phyloP scores from a whole-genome alignment of 495 filamentous ascomycete species.

The Immersiella caudata region DNA sequence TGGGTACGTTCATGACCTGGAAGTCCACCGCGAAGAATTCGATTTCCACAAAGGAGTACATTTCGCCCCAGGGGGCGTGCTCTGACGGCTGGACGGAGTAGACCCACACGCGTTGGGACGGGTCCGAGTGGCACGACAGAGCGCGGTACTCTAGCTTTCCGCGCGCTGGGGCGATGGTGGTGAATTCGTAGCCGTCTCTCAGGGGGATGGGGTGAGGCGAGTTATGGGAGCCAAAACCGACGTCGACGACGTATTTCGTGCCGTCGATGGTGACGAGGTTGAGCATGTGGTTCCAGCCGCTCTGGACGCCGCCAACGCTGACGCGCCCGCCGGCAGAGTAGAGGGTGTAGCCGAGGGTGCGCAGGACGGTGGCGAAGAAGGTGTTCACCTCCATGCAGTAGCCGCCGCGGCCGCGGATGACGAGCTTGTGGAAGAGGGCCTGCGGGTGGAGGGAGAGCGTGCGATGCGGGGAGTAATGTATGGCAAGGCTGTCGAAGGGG shows the following conservation, averaged over 20 bases:
- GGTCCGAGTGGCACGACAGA: constrained; percentile 35
- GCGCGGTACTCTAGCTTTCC: constrained; percentile 32
- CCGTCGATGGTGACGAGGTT: constrained; percentile 64
- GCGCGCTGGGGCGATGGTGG: constrained; percentile 8
- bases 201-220: constrained; percentile 40
- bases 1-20: constrained; percentile 63
- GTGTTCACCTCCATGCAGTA: constrained; percentile 79
- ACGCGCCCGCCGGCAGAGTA: constrained; percentile 51
- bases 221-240: constrained; percentile 64
- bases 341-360: constrained; percentile 62
- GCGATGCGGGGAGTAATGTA: constrained; percentile 54
- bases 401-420: constrained; percentile 57
- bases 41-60: constrained; percentile 46
- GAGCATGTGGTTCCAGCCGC: constrained; percentile 67
- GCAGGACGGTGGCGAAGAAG: constrained; percentile 66
- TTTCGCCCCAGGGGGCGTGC: constrained; percentile 38
- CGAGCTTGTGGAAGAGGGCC: constrained; percentile 65
- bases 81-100: constrained; percentile 37
- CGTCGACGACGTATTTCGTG: constrained; percentile 64
- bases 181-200: constrained; percentile 19
- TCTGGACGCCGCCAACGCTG: constrained; percentile 33
- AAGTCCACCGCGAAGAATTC: constrained; percentile 52
- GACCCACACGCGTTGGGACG: constrained; percentile 45
- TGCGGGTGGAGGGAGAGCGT: constrained; percentile 58
- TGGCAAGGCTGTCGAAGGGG: constrained; percentile 70